Percentiles rank a stretch among this genome's conserved stretches.
These are phyloP conservation scores for Eruca vesicaria DNA, from an alignment of 441 rosid species.

Conservation along the genomic window DNA sequence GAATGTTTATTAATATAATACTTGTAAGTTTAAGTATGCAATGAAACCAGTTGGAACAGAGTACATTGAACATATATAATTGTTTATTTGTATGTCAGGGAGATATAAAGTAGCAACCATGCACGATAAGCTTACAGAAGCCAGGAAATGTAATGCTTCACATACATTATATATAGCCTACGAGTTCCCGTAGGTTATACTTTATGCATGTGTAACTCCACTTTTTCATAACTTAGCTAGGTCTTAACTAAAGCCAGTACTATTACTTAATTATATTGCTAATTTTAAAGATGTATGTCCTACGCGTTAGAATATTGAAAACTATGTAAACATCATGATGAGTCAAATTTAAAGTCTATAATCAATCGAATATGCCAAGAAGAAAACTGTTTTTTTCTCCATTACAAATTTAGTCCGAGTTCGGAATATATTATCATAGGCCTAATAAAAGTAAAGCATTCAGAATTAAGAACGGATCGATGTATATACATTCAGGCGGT, in stretches of 20 bases:
- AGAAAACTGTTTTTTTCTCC: neutral
- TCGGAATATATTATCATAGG: neutral
- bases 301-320: slow-evolving; percentile 1
- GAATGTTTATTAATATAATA: neutral
- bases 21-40: neutral
- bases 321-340: neutral
- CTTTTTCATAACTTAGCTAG: slow-evolving; percentile 31
- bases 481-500: neutral
- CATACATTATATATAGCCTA: slow-evolving; percentile 10
- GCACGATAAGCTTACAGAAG: slow-evolving; percentile 17
- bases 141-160: slow-evolving; percentile 5
- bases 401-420: neutral
- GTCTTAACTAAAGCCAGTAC: slow-evolving; percentile 17
- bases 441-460: neutral
- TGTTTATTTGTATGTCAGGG: slow-evolving; percentile 2
- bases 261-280: slow-evolving; percentile 15
- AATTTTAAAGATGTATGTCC: slow-evolving; percentile 5
- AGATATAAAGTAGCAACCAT: slow-evolving; percentile 14
- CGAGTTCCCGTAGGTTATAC: slow-evolving; percentile 28
- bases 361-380: slow-evolving; percentile 20
- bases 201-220: slow-evolving; percentile 39
- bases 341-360: slow-evolving; percentile 14
- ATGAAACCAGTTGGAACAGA: neutral
- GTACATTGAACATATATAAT: neutral
- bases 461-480: neutral